Evolutionary conservation across 148 eudicot species (phyloP).

Genomic region (Tetragonia tetragonoides): DNA sequence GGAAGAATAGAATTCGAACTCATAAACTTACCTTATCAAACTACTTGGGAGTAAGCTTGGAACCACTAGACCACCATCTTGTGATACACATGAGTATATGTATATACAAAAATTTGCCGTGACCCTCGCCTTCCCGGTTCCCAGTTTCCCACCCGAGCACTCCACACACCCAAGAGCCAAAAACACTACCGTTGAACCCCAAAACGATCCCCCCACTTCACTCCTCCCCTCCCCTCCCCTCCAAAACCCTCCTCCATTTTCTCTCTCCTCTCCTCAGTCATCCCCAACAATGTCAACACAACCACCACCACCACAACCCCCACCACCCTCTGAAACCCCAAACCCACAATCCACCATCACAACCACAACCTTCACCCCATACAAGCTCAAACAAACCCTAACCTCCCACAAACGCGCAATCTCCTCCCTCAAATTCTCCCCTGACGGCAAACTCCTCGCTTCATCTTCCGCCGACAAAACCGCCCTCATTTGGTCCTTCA

Average conservation of each 20-base stretch:
- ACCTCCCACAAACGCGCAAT: slow-evolving; percentile 72
- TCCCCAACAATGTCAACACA: slow-evolving; percentile 1
- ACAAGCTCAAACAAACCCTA: slow-evolving; percentile 74
- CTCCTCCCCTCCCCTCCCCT: background rate
- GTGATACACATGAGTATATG: no score
- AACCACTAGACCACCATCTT: no score
- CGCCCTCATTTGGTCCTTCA: slow-evolving; percentile 45
- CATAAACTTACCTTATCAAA: no score
- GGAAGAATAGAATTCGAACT: no score
- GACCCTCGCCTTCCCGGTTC: no score
- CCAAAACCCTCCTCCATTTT: background rate
- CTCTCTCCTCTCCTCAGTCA: background rate
- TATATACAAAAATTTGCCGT: no score
- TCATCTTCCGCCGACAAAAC: slow-evolving; percentile 84
- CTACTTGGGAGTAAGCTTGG: no score
- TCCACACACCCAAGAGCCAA: no score
- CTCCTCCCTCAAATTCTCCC: slow-evolving; percentile 81
- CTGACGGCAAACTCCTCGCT: slow-evolving; percentile 68
- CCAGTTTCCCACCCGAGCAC: no score
- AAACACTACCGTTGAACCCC: no score
- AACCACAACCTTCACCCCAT: slow-evolving; percentile 41
- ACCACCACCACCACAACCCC: slow-evolving; percentile 7
- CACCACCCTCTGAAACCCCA: slow-evolving; percentile 4
- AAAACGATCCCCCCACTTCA: background rate
- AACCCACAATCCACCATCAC: background rate